Evolutionary conservation across 148 eudicot genomes (phyloP).

Genomic region (Selenicereus undatus): DNA sequence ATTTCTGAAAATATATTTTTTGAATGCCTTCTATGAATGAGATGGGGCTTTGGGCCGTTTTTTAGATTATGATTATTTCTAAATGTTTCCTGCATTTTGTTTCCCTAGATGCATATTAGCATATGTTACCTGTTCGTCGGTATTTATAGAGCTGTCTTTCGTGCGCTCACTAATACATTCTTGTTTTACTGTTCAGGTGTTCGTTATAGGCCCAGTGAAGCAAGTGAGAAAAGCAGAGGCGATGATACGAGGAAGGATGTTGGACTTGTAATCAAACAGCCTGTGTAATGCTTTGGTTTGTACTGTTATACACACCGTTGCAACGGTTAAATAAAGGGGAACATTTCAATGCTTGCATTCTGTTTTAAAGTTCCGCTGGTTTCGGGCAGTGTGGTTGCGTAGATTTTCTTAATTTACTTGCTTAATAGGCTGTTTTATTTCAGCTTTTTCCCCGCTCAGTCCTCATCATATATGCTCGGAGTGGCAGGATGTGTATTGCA

Average conservation of each 20-base stretch:
- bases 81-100: too few species aligned
- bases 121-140: too few species aligned
- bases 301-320: constrained; percentile 12
- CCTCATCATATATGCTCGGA: background rate
- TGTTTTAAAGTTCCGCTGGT: background rate
- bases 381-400: background rate
- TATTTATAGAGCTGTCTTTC: background rate
- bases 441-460: background rate
- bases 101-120: background rate
- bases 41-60: too few species aligned
- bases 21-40: too few species aligned
- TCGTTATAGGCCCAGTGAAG: constrained; percentile 70
- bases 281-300: constrained; percentile 20
- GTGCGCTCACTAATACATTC: constrained; percentile 3
- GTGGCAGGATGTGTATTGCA: background rate
- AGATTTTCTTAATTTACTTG: background rate
- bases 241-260: constrained; percentile 77
- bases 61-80: too few species aligned
- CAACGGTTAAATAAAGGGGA: constrained; percentile 14
- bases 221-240: constrained; percentile 93
- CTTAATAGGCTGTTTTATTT: background rate
- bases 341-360: background rate
- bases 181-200: constrained; percentile 44
- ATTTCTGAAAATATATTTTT: too few species aligned
- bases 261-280: constrained; percentile 37